Base-by-base conservation (phyloP, 441 rosid genomes). In the Jatropha multifida region DNA sequence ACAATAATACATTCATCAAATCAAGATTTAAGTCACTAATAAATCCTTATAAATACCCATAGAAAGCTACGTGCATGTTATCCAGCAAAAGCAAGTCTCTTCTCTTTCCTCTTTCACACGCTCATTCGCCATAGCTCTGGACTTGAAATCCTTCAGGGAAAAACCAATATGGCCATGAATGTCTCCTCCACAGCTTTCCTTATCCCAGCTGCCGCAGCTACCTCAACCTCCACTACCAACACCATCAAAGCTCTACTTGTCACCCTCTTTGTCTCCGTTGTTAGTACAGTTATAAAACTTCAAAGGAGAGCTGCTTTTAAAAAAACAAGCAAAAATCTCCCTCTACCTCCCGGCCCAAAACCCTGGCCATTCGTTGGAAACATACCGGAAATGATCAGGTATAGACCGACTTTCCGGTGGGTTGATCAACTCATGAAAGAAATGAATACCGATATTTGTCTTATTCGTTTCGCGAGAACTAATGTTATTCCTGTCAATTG, bases 331-430 rank as follows among this genome's bases (percentile, higher is more conserved):
- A 12, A 48, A 48, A 61, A 12, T 1, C 55, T n/a, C 15, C 79
- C 74, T 18, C 92, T 88, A 18, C 90, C 92, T 4, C 90, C 88
- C 3, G 87, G 92, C 7, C 90, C 90, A 18, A 68, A 41, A 20
- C 86, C 90, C 1, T 87, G 86, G 85, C 92, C 94, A 0, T 2
- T 90, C 1, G 18, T 90, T 14, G 89, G 92, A 1, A 80, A 71
- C 75, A 26, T 87, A 4, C 92, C 87, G 0, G 74, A 76, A 44
- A 77, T 89, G 79, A 71, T 83, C 7, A 26, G 18, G 6, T 68
- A 69, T 67, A 85, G 78, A 70, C 91, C 90, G 0, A 63, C 41
- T 2, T 85, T 80, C 76, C 79, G 81, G 64, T 88, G 93, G 91
- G 76, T 88, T 5, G 88, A 85, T 55, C 13, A 62, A 44, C 68